A percentile compares a stretch with the other conserved stretches of the same genome.
These are phyloP conservation scores for Orbilia ellipsospora DNA, from an alignment of 2,329 filamentous ascomycete genomes.

Conservation along the genomic window DNA sequence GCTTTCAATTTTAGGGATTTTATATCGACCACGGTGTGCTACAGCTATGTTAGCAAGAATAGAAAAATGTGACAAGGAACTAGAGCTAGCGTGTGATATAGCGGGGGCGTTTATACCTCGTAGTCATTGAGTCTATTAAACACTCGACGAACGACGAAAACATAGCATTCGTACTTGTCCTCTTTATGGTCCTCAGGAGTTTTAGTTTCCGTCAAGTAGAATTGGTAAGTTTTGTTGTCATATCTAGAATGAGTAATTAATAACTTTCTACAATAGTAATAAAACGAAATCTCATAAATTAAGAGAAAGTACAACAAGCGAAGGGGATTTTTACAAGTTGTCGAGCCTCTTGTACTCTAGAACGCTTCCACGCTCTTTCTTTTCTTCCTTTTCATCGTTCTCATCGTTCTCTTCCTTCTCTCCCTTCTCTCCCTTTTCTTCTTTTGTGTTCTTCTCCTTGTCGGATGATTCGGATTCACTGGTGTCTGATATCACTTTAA, in stretches of 20 bases:
- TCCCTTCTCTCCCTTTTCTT: neutral
- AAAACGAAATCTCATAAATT: neutral
- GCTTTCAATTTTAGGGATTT: constrained; percentile 83
- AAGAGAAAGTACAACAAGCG: too few species aligned
- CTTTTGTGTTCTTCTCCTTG: constrained; percentile 1
- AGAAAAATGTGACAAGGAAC: constrained; percentile 28
- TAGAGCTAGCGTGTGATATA: neutral
- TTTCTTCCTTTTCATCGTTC: constrained; percentile 3
- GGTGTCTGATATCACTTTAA: neutral
- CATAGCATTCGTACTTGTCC: constrained; percentile 80
- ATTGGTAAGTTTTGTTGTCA: constrained; percentile 72
- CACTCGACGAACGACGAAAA: constrained; percentile 83
- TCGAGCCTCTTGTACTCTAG: neutral
- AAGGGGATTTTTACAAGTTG: neutral
- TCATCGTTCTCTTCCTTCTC: too few species aligned
- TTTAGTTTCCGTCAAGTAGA: constrained; percentile 75
- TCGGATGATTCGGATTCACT: neutral
- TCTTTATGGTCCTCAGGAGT: constrained; percentile 65
- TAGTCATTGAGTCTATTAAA: constrained; percentile 87
- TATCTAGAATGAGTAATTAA: constrained; percentile 59
- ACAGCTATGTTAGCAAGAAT: constrained; percentile 13
- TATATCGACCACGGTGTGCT: constrained; percentile 78
- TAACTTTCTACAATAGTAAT: constrained; percentile 6
- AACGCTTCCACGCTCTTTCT: neutral
- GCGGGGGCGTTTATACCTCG: constrained; percentile 1